These are phyloP conservation scores for Lipomyces orientalis DNA, from an alignment of 805 yeast genomes.

Conservation along the genomic window DNA sequence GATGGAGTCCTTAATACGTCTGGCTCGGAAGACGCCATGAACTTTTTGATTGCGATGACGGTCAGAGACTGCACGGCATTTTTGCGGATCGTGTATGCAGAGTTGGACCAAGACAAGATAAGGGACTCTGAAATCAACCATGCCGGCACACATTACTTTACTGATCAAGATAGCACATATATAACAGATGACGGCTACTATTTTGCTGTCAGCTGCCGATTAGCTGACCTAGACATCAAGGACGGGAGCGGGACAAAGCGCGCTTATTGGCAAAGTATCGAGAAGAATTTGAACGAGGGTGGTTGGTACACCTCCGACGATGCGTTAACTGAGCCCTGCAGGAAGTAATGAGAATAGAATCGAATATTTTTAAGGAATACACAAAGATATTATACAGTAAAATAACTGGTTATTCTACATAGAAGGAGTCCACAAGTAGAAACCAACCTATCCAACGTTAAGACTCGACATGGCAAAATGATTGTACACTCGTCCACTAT, in stretches of 20 bases:
- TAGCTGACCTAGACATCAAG: conserved; percentile 43
- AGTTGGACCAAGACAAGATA: background rate
- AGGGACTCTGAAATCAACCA: background rate
- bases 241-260: conserved; percentile 44
- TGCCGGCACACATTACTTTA: background rate
- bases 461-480: background rate
- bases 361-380: background rate
- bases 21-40: conserved; percentile 23
- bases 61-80: conserved; percentile 63
- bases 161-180: background rate
- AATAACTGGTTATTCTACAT: background rate
- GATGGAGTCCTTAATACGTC: conserved; percentile 40
- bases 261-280: conserved; percentile 56
- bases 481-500: background rate
- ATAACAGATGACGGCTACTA: conserved; percentile 32
- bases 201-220: conserved; percentile 48
- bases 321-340: background rate
- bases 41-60: conserved; percentile 58
- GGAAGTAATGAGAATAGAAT: background rate
- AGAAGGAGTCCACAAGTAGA: background rate
- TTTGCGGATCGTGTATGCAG: conserved; percentile 45
- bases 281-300: conserved; percentile 40
- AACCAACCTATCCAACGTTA: background rate
- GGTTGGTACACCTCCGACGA: conserved; percentile 33
- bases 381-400: background rate